Base-by-base conservation (phyloP, 257 asterid species). In the Mentha longifolia region DNA sequence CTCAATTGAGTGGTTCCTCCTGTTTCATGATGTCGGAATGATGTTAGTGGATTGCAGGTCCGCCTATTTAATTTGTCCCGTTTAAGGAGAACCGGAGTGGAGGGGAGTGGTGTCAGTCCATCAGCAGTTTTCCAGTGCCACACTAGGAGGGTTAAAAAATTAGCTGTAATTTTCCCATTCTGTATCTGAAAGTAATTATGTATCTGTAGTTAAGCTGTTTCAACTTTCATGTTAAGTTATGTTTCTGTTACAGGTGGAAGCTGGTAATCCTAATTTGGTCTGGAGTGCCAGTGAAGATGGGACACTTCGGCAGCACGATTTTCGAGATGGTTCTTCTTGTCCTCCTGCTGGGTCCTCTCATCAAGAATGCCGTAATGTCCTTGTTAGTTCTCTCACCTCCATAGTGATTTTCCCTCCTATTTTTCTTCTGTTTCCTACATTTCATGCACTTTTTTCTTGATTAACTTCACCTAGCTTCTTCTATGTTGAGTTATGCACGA, bases 281-380 rank as follows among this genome's bases (percentile, higher is more conserved):
- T 95, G 98, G 98, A 95, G 99, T 90, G 99, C 99, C 41, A 95
- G 99, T 85, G 99, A 95, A 90, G 99, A 95, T 85, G 99, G 99
- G 74, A 95, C 99, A 35, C 75, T 95, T 80, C 85, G 99, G 89
- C 99, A 95, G 83, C 96, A 95, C 79, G 99, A 95, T 71, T 81
- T 95, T 63, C 97, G 99, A 79, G 99, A 95, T 80, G 82, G 97
- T 88, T 89, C 88, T 70, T 88, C 98, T 63, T 95, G 97, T 77
- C 95, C 99, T 65, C 95, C 95, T 17, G 92, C 95, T 65, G 97
- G 98, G 76, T 88, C 97, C 70, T 85, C 95, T 82, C 95, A 84
- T 59, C 98, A 85, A 78, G 98, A 92, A 81, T 95, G 98, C 65
- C 98, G 92, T 57, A 92, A 92, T 79, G 84, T 95, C 76, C 95